Base-by-base conservation (phyloP, 257 asterid species). In the Voacanga thouarsii region DNA sequence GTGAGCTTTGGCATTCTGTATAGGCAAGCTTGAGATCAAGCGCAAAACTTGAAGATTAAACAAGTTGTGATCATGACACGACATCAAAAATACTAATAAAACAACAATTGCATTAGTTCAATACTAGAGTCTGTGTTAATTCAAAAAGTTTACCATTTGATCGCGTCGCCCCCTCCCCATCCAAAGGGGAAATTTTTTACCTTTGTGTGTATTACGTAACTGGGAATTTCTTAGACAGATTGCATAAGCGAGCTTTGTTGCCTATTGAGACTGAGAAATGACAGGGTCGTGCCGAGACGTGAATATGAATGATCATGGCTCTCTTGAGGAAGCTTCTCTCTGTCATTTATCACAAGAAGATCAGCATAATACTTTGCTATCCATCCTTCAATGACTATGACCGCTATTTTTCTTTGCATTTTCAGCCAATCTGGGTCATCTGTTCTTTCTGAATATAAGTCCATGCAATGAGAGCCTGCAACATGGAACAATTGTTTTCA, bases 381-480 rank as follows among this genome's bases (percentile, higher is more conserved):
- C 89, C 89, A 86, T 50, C 60, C 75, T 67, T 73, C 74, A 12
- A 85, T 85, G 41, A 83, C 75, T 47, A 71, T 41, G 16, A 83
- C 80, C 80, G 88, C 96, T 19, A 12, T 76, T 2, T 91, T 82
- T 37, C 92, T 79, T 71, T 91, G 97, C 77, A 12, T 63, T 18
- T 85, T 57, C 64, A 91, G 70, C 96, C 97, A 91, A 5, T 76
- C 50, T 26, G 97, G 97, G 74, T 90, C 97, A 44, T 63, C 78
- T 78, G 81, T 50, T 0, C 6, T 4, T 14, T 84, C 84, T 19
- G 56, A 14, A 24, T 73, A 47, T 60, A 93, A 75, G 82, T 93
- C 94, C 80, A 90, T 72, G 81, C 94, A 89, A 84, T 90, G 94
- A 9, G 97, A 89, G 9, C 96, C 94, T 90, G 76, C 80, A 81